Conservation (phyloP, 345 rosid genomes). For the Populus davidiana region DNA sequence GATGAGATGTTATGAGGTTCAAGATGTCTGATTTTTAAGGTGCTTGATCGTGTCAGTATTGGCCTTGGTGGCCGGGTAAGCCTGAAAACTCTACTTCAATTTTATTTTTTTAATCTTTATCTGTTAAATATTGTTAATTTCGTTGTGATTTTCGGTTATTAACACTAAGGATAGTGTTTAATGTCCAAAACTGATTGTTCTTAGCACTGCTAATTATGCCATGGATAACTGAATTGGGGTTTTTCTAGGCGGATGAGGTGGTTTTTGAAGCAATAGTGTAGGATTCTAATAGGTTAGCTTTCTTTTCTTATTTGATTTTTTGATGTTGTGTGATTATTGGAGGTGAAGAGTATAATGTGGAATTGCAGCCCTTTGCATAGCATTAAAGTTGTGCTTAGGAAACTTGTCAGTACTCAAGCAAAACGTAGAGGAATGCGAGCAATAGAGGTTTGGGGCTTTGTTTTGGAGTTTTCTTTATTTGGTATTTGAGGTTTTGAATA, state of each 20-base stretch:
- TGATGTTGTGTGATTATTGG: background rate
- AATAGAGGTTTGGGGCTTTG: constrained; percentile 54
- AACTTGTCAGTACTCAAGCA: constrained; percentile 63
- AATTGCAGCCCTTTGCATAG: constrained; percentile 73
- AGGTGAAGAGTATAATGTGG: constrained; percentile 29
- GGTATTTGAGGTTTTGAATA: background rate
- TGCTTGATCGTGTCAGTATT: constrained; percentile 70
- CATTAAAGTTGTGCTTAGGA: constrained; percentile 77
- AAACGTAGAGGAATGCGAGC: constrained; percentile 89
- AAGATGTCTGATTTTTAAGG: constrained; percentile 67
- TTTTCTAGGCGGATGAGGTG: constrained; percentile 70
- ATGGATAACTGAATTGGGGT: constrained; percentile 5
- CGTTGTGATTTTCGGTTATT: too few species aligned
- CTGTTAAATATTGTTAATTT: too few species aligned
- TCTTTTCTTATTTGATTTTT: constrained; percentile 12
- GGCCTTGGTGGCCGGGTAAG: constrained; percentile 92
- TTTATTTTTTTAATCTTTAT: background rate
- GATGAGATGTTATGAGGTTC: constrained; percentile 64
- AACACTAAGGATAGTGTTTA: background rate
- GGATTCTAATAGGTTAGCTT: constrained; percentile 58
- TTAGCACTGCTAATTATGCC: background rate
- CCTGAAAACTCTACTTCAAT: background rate
- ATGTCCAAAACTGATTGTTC: background rate
- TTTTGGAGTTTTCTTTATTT: background rate
- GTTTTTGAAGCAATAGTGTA: constrained; percentile 79